Evolutionary conservation across 192 early-diverging fungal genomes (phyloP).

Genomic region (Radiomyces spectabilis): DNA sequence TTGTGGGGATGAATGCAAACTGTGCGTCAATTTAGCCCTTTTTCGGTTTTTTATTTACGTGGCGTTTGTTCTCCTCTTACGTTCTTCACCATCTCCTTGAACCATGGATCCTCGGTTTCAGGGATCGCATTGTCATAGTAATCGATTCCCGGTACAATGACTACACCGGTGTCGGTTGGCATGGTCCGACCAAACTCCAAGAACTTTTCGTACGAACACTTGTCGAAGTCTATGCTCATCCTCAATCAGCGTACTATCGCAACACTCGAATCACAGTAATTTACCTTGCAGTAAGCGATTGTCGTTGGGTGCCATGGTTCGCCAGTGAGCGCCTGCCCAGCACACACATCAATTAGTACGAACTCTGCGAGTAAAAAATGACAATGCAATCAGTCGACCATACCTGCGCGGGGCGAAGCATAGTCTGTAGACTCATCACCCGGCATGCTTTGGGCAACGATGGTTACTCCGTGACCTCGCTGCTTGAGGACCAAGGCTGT

Average conservation of each 20-base stretch:
- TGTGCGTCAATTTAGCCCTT: conserved; percentile 3
- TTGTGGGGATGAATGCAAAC: conserved; percentile 33
- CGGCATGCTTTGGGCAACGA: conserved; percentile 36
- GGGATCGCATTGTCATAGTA: conserved; percentile 47
- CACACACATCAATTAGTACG: conserved; percentile 15
- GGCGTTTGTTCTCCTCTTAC: conserved; percentile 16
- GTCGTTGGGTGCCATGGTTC: conserved; percentile 32
- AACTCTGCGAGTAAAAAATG: not conserved
- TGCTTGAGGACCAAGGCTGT: conserved; percentile 41
- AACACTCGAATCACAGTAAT: not conserved
- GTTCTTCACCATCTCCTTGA: conserved; percentile 38
- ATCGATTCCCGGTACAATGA: conserved; percentile 43
- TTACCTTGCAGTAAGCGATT: conserved; percentile 27
- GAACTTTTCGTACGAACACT: conserved; percentile 27
- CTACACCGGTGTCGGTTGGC: conserved; percentile 36
- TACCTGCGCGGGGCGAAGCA: conserved; percentile 34
- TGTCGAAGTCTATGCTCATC: conserved; percentile 23
- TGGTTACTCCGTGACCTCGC: conserved; percentile 39
- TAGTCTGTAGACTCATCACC: conserved; percentile 36
- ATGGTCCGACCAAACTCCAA: conserved; percentile 25
- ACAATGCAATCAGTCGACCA: not conserved
- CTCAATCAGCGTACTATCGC: not conserved
- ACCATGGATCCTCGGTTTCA: conserved; percentile 57
- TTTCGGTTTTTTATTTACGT: no score
- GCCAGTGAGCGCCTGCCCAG: conserved; percentile 48